Evolutionary conservation across 352 stramenopile genomes (phyloP), one percentile per base, ranked within the genome.

Genomic region (Blastocystis sp.): DNA sequence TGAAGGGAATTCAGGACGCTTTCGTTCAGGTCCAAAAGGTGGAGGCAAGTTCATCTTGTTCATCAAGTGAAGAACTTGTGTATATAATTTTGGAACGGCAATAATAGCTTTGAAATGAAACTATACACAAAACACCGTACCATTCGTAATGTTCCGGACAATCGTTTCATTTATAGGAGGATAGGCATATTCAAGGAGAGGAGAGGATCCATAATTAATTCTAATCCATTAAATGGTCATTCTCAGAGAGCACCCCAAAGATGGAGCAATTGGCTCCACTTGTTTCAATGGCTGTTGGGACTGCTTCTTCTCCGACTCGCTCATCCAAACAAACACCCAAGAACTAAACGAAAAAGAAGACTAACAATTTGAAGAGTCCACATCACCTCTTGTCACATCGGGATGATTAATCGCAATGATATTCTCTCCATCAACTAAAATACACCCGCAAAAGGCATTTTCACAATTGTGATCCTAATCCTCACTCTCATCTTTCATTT

Each of bases 41-140:
- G 90, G 89, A 57, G 93, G 93, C 21, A 95, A 69, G 77, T 95
- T 94, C 93, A 95, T 95, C 86, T 95, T 95, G 89, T 95, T 95
- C 93, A 95, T 95, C 29, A 95, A 88, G 88, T 95, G 93, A 49
- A 95, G 91, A 61, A 94, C 93, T 90, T 95, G 93, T 14, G 91
- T 94, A 89, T 95, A 95, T 78, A 95, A 92, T 65, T 92, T 91
- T 5, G 93, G 93, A 16, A 95, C 88, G 11, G 92, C 93, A 32
- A 95, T 93, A 37, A 95, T 88, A 7, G 93, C 93, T 95, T 75
- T 5, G 65, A 42, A 56, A n/a, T 21, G 58, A 29, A 49, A 51
- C n/a, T 11, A 14, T 7, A 11, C 6, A 24, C 21, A 54, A 51
- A 14, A 63, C 16, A 0, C 35, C 78, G 7, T 71, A 95, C 93